Conservation (phyloP, 306 rosid genomes). For the Medicago ruthenica region DNA sequence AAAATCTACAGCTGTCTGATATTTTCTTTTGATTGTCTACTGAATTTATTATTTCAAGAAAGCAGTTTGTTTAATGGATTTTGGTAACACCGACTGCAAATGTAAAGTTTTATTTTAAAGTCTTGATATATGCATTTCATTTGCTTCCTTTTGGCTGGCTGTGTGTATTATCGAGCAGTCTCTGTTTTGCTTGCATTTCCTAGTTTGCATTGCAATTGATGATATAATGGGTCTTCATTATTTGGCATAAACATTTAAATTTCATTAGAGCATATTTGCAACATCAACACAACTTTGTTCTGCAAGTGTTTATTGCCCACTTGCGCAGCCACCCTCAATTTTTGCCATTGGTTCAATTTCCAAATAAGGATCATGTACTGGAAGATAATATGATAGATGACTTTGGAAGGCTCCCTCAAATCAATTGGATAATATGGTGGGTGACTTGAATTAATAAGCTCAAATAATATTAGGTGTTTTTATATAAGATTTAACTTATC, state of each 20-base stretch:
- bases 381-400: too few species aligned
- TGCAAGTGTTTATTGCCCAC: background rate
- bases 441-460: background rate
- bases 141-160: background rate
- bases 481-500: background rate
- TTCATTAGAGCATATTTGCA: background rate
- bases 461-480: background rate
- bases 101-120: slow-evolving; percentile 31
- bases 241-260: background rate
- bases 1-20: slow-evolving; percentile 7
- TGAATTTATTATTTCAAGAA: slow-evolving; percentile 26
- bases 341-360: background rate
- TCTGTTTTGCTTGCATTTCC: background rate
- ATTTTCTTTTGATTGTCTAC: slow-evolving; percentile 8
- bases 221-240: background rate
- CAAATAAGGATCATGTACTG: too few species aligned
- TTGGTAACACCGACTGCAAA: background rate
- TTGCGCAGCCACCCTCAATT: background rate
- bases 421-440: background rate
- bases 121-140: background rate
- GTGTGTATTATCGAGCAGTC: background rate
- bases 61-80: slow-evolving; percentile 24
- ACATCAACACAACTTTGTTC: background rate
- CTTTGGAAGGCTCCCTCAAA: background rate
- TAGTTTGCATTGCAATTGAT: background rate